A percentile compares a stretch with the other conserved stretches of the same genome.
phyloP scores from a whole-genome alignment of 495 filamentous ascomycete genomes.

The Penicillium macrosclerotiorum region DNA sequence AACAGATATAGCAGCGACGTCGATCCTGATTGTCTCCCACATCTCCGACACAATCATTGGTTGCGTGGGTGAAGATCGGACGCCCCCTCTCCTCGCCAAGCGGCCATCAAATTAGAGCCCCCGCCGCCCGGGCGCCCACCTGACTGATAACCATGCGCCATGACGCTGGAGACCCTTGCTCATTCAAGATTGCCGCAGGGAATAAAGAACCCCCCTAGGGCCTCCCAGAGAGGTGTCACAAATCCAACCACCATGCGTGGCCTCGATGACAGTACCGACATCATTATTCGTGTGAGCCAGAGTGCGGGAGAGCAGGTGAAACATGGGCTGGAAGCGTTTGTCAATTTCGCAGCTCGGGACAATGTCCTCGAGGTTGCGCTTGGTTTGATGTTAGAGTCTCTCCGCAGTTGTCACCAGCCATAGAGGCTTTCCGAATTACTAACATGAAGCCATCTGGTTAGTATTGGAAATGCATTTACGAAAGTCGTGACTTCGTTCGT shows the following conservation, averaged over 20 bases:
- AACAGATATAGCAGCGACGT: neutral
- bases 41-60: slow-evolving; percentile 1
- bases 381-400: slow-evolving; percentile 61
- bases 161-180: slow-evolving; percentile 7
- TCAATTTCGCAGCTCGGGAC: slow-evolving; percentile 69
- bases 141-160: slow-evolving; percentile 13
- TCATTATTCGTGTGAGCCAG: slow-evolving; percentile 25
- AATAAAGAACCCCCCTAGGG: neutral
- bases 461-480: slow-evolving; percentile 71
- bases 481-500: slow-evolving; percentile 71
- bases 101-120: slow-evolving; percentile 2
- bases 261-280: slow-evolving; percentile 29
- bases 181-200: neutral
- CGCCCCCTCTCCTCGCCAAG: slow-evolving; percentile 15
- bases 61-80: neutral
- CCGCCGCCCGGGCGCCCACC: slow-evolving; percentile 7
- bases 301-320: slow-evolving; percentile 33
- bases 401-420: neutral
- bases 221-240: neutral
- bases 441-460: slow-evolving; percentile 18
- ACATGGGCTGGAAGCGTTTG: slow-evolving; percentile 58
- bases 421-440: neutral
- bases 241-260: slow-evolving; percentile 26
- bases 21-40: neutral
- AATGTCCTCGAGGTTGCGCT: slow-evolving; percentile 76